Conservation (phyloP, 352 stramenopile species). For the Elongisporangium senticosum region DNA sequence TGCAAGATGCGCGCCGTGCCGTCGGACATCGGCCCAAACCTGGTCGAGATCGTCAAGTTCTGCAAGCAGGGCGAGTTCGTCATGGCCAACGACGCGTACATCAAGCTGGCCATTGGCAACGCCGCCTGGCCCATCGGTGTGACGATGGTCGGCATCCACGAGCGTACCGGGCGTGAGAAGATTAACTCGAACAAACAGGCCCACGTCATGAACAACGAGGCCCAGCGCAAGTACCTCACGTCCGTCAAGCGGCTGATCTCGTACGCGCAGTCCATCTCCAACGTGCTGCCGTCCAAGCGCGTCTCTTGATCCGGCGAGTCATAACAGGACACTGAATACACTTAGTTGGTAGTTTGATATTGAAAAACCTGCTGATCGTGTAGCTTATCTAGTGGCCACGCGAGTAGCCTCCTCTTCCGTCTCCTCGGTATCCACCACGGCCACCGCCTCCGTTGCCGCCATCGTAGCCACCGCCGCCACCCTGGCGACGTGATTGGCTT, state of each 20-base stretch:
- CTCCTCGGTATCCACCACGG: conserved; percentile 9
- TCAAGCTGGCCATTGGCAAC: conserved; percentile 97
- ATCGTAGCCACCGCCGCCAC: conserved; percentile 16
- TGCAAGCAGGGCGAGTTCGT: conserved; percentile 93
- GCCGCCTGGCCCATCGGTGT: conserved; percentile 98
- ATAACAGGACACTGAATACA: conserved; percentile 1
- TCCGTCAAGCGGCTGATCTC: conserved; percentile 98
- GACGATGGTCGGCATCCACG: conserved; percentile 99
- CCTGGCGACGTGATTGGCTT: conserved; percentile 23
- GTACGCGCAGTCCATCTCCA: conserved; percentile 91
- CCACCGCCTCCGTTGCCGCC: conserved; percentile 14
- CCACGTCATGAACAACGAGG: conserved; percentile 99
- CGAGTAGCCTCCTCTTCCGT: conserved; percentile 2
- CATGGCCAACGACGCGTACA: conserved; percentile 96
- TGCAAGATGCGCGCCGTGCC: conserved; percentile 92
- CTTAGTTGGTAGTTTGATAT: conserved; percentile 4
- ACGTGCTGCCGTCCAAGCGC: conserved; percentile 82
- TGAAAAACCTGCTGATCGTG: background rate
- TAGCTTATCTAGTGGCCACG: background rate
- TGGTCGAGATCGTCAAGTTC: conserved; percentile 94
- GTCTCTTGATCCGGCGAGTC: conserved; percentile 33
- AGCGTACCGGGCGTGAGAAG: conserved; percentile 91
- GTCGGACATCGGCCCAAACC: conserved; percentile 76
- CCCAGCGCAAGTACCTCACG: conserved; percentile 98
- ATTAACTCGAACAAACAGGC: conserved; percentile 98